A percentile compares a stretch with the other conserved stretches of the same genome.
phyloP scores from a whole-genome alignment of 208 protist genomes.

The Herpetomonas samuelpessoai region DNA sequence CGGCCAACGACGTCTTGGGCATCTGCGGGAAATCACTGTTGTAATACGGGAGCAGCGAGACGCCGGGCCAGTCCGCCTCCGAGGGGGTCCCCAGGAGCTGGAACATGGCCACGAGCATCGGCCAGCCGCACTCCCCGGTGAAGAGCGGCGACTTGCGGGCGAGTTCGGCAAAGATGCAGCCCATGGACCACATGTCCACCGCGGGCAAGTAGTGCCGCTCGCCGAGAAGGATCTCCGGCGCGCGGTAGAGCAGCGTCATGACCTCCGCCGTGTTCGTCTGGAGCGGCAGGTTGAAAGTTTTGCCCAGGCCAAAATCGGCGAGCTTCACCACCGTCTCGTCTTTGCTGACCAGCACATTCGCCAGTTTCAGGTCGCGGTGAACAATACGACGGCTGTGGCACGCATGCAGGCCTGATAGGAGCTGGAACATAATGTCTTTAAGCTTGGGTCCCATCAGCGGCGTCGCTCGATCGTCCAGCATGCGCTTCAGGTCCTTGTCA shows the following conservation, averaged over 20 bases:
- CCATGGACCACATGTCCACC: slow-evolving; percentile 94
- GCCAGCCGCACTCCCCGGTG: slow-evolving; percentile 78
- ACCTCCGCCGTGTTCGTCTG: slow-evolving; percentile 91
- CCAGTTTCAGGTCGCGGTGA: slow-evolving; percentile 91
- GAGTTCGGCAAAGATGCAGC: slow-evolving; percentile 96
- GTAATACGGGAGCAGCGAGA: slow-evolving; percentile 68
- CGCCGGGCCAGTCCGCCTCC: slow-evolving; percentile 66
- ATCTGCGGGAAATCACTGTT: slow-evolving; percentile 66
- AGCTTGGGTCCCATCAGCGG: slow-evolving; percentile 57
- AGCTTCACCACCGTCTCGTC: slow-evolving; percentile 82
- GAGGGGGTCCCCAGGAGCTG: slow-evolving; percentile 93
- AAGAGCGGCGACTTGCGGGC: slow-evolving; percentile 79
- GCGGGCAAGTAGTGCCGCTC: slow-evolving; percentile 78
- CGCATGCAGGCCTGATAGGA: slow-evolving; percentile 74
- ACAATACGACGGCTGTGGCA: slow-evolving; percentile 87
- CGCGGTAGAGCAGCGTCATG: slow-evolving; percentile 94
- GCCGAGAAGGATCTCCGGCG: slow-evolving; percentile 93
- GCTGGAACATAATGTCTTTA: slow-evolving; percentile 75
- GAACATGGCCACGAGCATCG: slow-evolving; percentile 92
- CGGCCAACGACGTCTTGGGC: slow-evolving; percentile 29
- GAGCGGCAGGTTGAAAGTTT: slow-evolving; percentile 78
- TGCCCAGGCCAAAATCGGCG: slow-evolving; percentile 90
- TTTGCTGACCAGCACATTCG: slow-evolving; percentile 82
- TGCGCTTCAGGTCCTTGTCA: slow-evolving; percentile 95
- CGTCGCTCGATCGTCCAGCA: slow-evolving; percentile 79